Evolutionary conservation across 352 stramenopile genomes (phyloP), one percentile per base, ranked within the genome.

Genomic region (Phytophthora melonis): DNA sequence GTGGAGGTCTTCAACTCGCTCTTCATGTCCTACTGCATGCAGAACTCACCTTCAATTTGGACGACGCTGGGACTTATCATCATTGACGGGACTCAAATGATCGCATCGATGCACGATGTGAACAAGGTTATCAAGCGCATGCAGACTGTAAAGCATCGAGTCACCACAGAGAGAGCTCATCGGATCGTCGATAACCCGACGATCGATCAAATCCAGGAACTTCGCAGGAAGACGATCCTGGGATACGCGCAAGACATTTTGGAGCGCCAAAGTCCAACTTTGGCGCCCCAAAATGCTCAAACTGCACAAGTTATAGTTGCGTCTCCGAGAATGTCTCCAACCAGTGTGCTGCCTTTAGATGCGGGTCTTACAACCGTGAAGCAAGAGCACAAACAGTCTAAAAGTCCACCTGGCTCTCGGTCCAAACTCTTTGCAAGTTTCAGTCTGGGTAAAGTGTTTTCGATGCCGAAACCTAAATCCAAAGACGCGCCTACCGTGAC

Each of bases 1-100:
- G 64, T 85, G 3, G 69, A 83, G 43, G 73, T 84, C 39, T 85
- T 78, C 36, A 80, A 76, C 43, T 74, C 78, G 11, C 60, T 84
- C 8, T 88, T 81, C 45, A 73, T 79, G 21, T 57, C 73, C 3
- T 84, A 68, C 34, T 84, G 78, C 60, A 75, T 85, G 68, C 75
- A 87, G 32, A 80, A 67, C 47, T 63, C 80, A 0, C 71, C 57
- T 0, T 83, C 78, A 10, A 25, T 78, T 18, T 58, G 36, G 21
- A 85, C 68, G 1, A 83, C 59, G 5, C 16, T 72, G 0, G 66
- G 61, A 3, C n/a, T 82, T 2, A 74, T 80, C 7, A 18, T 18
- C 0, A 57, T 82, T 18, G 74, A 82, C 36, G 49, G 60, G 2
- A 23, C 43, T 0, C 65, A 74, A 21, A 72, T 68, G 43, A 25